phyloP scores from a whole-genome alignment of 495 filamentous ascomycete genomes.

The Penicillium fimorum region DNA sequence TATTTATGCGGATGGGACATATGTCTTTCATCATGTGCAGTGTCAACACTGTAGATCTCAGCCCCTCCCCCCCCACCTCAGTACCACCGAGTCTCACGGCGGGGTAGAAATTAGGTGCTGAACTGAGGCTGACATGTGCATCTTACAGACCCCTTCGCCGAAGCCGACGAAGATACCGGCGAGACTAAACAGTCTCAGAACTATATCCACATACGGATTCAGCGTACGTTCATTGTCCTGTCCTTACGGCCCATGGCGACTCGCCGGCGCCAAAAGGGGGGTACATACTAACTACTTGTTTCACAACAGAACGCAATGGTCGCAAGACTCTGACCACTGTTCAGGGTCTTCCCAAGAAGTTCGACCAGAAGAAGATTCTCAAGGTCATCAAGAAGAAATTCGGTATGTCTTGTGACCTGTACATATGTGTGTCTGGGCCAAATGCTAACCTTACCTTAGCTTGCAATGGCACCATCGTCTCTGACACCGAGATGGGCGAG shows the following conservation, averaged over 20 bases:
- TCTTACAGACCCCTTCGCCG: constrained; percentile 95
- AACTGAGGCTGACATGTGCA: constrained; percentile 38
- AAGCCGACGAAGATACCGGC: constrained; percentile 99
- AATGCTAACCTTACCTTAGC: constrained; percentile 51
- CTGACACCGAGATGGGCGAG: constrained; percentile 96
- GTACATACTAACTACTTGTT: constrained; percentile 24
- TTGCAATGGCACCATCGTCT: constrained; percentile 99
- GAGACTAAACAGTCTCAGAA: constrained; percentile 91
- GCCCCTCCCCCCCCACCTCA: neutral
- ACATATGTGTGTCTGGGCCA: neutral
- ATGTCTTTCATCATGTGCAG: neutral
- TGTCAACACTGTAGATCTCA: neutral
- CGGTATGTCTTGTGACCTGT: constrained; percentile 57
- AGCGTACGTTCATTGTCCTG: constrained; percentile 67
- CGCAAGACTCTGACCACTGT: constrained; percentile 99
- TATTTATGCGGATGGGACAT: neutral
- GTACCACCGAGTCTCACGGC: constrained; percentile 23
- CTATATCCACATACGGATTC: constrained; percentile 99
- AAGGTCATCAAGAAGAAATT: constrained; percentile 99
- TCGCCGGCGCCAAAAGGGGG: constrained; percentile 14
- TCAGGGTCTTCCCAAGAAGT: constrained; percentile 96
- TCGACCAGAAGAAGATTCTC: constrained; percentile 98
- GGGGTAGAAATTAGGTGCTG: constrained; percentile 38
- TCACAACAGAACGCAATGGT: constrained; percentile 91
- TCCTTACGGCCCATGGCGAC: constrained; percentile 12